Base-by-base conservation (phyloP, 2,329 filamentous ascomycete genomes). In the Atkinsonella hypoxylon region DNA sequence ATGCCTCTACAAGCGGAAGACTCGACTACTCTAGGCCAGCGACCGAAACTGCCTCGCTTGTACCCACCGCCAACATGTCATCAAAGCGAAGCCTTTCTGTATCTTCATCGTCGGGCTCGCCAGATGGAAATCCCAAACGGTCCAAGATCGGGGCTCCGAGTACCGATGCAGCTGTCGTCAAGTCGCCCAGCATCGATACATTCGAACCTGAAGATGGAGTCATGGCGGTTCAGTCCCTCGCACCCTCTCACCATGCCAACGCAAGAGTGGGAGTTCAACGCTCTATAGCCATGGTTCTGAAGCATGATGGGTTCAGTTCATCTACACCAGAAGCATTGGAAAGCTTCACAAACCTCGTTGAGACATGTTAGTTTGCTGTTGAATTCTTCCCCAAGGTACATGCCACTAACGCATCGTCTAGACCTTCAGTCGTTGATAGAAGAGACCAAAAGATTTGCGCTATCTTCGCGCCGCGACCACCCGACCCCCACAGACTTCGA, bases 401-500 rank as follows among this genome's bases (percentile, higher is more conserved):
- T 26, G 26, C 7, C 9, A 38, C 59, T 65, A 55, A 62, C 54
- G 13, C 15, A 51, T 47, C 18, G 8, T 46, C 12, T 54, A 81
- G 78, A 80, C 54, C 58, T 80, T 15, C 61, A 66, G 3, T 71
- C 69, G 6, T 67, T 81, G 17, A 66, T 74, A n/a, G 61, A 70
- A 13, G 70, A 77, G 48, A 62, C 77, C 45, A 74, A 74, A 55
- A 64, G 64, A 22, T 62, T 73, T 17, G 69, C 77, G 18, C 64
- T 74, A 13, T 66, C 71, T 1, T 68, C 76, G 20, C 73, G 78
- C 34, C 72, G 81, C 51, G 70, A 72, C 15, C 67, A 74, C 48
- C 74, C 78, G 0, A 74, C 74, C 3, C 79, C 80, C 0, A 62
- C 67, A 36, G 81, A 84, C 59, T 83, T 80, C 54, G 75, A 79